A percentile compares a stretch with the other conserved stretches of the same genome.
Evolutionary conservation across 495 filamentous ascomycete species (phyloP).

Genomic region (Aspergillus nanangensis): DNA sequence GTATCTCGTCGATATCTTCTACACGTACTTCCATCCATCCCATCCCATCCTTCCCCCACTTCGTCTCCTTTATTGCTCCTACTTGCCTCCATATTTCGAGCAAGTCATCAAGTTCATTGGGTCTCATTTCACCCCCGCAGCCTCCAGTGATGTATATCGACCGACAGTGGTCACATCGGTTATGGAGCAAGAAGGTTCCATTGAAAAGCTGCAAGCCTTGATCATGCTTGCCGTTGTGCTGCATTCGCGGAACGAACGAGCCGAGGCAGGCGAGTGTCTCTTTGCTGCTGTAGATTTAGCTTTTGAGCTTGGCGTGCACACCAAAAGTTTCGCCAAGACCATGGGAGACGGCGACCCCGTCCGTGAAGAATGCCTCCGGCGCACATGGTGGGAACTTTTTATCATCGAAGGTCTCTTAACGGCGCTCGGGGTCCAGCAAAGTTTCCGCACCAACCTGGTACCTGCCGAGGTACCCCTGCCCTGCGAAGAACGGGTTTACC

Average conservation of each 20-base stretch:
- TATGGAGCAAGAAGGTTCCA: constrained; percentile 25
- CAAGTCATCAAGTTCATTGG: constrained; percentile 46
- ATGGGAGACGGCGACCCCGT: constrained; percentile 48
- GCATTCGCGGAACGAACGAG: constrained; percentile 67
- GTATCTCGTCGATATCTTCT: constrained; percentile 44
- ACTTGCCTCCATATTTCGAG: constrained; percentile 35
- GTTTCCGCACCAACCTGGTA: constrained; percentile 30
- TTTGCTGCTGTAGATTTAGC: constrained; percentile 63
- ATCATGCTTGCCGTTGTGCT: constrained; percentile 72
- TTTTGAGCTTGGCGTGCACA: constrained; percentile 72
- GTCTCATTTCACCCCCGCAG: constrained; percentile 38
- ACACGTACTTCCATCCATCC: constrained; percentile 41
- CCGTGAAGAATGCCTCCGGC: constrained; percentile 70
- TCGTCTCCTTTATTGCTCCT: constrained; percentile 22
- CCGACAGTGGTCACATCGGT: constrained; percentile 31
- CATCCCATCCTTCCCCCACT: constrained; percentile 41
- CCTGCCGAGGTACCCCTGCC: constrained; percentile 37
- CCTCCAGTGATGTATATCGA: constrained; percentile 37
- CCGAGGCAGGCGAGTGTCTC: constrained; percentile 61
- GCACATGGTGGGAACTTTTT: constrained; percentile 92
- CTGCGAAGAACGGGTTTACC: constrained; percentile 45
- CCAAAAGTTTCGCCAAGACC: constrained; percentile 40
- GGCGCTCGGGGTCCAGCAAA: constrained; percentile 35
- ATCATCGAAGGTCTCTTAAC: constrained; percentile 63
- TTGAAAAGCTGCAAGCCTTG: constrained; percentile 66